Evolutionary conservation across 2,329 filamentous ascomycete genomes (phyloP).

Genomic region (Aureobasidium sp.): DNA sequence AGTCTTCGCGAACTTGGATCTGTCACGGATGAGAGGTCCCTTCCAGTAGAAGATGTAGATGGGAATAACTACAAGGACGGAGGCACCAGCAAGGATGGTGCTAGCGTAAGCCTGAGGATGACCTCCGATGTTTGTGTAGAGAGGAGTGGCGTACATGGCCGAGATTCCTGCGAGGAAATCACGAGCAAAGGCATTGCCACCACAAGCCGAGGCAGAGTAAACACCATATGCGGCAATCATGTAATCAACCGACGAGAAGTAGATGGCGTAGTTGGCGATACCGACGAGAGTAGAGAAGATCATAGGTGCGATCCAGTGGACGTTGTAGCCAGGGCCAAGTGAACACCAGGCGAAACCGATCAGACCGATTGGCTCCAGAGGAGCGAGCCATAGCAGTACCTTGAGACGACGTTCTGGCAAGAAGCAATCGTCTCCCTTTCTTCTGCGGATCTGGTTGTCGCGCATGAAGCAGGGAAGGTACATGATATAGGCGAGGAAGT

Average conservation of each 20-base stretch:
- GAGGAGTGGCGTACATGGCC: conserved; percentile 58
- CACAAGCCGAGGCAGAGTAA: conserved; percentile 67
- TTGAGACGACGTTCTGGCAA: conserved; percentile 59
- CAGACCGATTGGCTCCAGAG: conserved; percentile 58
- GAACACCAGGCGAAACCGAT: conserved; percentile 65
- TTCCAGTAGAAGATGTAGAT: conserved; percentile 51
- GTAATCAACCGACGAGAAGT: conserved; percentile 42
- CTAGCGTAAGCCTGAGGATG: conserved; percentile 41
- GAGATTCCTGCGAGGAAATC: conserved; percentile 68
- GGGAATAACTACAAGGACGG: conserved; percentile 45
- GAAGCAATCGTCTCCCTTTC: conserved; percentile 38
- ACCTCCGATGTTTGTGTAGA: conserved; percentile 26
- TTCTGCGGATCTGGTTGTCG: conserved; percentile 47
- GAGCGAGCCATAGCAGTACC: conserved; percentile 56
- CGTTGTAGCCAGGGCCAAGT: conserved; percentile 45
- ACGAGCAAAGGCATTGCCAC: conserved; percentile 66
- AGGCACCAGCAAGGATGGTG: conserved; percentile 46
- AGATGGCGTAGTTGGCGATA: conserved; percentile 53
- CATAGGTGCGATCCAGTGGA: conserved; percentile 63
- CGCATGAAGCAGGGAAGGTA: conserved; percentile 45
- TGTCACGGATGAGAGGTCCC: conserved; percentile 42
- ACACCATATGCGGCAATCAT: conserved; percentile 67
- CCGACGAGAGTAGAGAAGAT: conserved; percentile 60
- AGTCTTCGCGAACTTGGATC: conserved; percentile 43
- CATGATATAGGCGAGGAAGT: conserved; percentile 53